Evolutionary conservation across 2,329 filamentous ascomycete genomes (phyloP).

Genomic region (Elsinoe australis): DNA sequence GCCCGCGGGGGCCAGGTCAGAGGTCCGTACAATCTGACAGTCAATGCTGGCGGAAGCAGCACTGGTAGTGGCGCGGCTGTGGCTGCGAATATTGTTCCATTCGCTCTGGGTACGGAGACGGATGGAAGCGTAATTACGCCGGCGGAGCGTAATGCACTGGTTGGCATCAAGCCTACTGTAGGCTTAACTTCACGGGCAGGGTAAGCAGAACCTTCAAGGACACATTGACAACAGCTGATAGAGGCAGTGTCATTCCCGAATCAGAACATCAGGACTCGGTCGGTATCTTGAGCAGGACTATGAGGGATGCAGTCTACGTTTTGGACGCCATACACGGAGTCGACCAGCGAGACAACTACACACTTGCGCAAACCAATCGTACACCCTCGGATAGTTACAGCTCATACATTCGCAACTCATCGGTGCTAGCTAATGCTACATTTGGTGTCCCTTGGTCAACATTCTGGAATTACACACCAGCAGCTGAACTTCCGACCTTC

Average conservation of each 20-base stretch:
- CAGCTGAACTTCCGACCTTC: constrained; percentile 49
- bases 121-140: constrained; percentile 63
- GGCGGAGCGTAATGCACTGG: constrained; percentile 59
- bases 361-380: constrained; percentile 47
- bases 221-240: background rate
- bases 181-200: constrained; percentile 57
- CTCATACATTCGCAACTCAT: constrained; percentile 48
- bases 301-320: constrained; percentile 59
- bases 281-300: constrained; percentile 58
- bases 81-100: constrained; percentile 53
- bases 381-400: constrained; percentile 52
- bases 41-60: constrained; percentile 61
- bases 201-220: background rate
- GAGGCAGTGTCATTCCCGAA: constrained; percentile 49
- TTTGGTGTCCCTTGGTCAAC: constrained; percentile 67
- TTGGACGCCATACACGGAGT: constrained; percentile 62
- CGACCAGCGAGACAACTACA: constrained; percentile 60
- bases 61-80: constrained; percentile 60
- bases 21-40: constrained; percentile 60
- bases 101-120: constrained; percentile 66
- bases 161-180: constrained; percentile 70
- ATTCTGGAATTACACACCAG: constrained; percentile 58
- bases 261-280: constrained; percentile 61
- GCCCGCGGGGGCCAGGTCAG: constrained; percentile 56
- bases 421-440: constrained; percentile 50